phyloP scores from a whole-genome alignment of 495 filamentous ascomycete genomes.

The Hamigera avellanea region DNA sequence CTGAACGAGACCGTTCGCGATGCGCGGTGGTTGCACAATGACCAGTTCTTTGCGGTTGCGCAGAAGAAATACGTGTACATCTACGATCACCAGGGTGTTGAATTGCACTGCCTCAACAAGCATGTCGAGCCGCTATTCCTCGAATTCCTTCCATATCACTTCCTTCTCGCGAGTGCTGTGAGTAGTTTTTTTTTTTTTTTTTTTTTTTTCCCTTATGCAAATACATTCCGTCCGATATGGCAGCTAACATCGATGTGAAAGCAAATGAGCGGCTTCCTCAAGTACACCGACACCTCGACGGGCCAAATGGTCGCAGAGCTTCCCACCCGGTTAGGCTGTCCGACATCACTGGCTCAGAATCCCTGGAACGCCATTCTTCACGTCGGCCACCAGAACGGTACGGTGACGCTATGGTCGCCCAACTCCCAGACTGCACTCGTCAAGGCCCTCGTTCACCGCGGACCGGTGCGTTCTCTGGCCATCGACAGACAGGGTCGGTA shows the following conservation, averaged over 20 bases:
- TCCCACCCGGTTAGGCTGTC: conserved; percentile 70
- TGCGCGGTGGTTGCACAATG: conserved; percentile 88
- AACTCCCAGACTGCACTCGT: conserved; percentile 78
- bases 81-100: conserved; percentile 79
- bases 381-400: conserved; percentile 86
- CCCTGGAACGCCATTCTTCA: conserved; percentile 85
- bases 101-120: conserved; percentile 80
- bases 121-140: conserved; percentile 89
- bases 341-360: conserved; percentile 78
- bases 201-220: not conserved
- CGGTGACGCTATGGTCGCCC: conserved; percentile 91
- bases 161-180: conserved; percentile 77
- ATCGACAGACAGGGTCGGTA: conserved; percentile 86
- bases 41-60: conserved; percentile 92
- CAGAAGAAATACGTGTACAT: conserved; percentile 97
- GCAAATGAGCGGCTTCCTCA: conserved; percentile 75
- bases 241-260: conserved; percentile 13
- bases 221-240: conserved; percentile 9
- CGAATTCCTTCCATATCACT: conserved; percentile 95
- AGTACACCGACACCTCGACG: conserved; percentile 92
- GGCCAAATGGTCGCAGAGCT: conserved; percentile 76
- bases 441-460: conserved; percentile 87
- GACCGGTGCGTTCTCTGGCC: conserved; percentile 79
- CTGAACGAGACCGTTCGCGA: conserved; percentile 81
- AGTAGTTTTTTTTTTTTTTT: conserved; percentile 13